These are phyloP conservation scores for Aegilops umbellulata DNA, from an alignment of 176 grass and related monocot genomes.

Conservation along the genomic window DNA sequence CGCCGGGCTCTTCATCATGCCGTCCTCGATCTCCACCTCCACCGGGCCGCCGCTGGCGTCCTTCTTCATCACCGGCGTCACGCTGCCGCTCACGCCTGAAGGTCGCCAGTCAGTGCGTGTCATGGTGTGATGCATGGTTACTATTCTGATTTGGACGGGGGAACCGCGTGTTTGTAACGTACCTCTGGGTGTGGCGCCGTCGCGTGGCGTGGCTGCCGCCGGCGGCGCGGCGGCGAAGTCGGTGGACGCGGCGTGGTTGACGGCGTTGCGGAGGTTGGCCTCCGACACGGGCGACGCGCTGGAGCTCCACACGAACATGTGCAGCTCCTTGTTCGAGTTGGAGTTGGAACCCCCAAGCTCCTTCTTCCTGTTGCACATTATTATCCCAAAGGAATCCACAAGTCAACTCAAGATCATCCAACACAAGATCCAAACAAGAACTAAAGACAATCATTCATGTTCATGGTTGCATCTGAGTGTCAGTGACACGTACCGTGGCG, in stretches of 20 bases:
- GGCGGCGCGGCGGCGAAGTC: slow-evolving; percentile 50
- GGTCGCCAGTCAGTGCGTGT: neutral
- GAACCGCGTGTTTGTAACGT: slow-evolving; percentile 21
- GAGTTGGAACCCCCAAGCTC: slow-evolving; percentile 62
- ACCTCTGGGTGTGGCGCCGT: slow-evolving; percentile 77
- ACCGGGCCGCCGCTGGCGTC: slow-evolving; percentile 32
- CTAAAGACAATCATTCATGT: neutral
- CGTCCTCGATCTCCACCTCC: slow-evolving; percentile 76
- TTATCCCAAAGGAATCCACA: neutral
- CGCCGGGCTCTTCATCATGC: slow-evolving; percentile 56
- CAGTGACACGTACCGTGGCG: slow-evolving; percentile 27
- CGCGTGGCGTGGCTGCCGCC: neutral
- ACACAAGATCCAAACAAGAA: neutral
- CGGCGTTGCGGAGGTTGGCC: slow-evolving; percentile 88
- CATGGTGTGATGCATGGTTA: neutral
- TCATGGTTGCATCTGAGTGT: neutral
- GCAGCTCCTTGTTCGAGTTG: slow-evolving; percentile 88
- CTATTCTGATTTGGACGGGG: neutral
- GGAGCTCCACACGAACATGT: slow-evolving; percentile 99
- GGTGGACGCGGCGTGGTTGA: slow-evolving; percentile 81
- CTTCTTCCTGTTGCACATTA: slow-evolving; percentile 51
- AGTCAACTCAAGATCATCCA: neutral
- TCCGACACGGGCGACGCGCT: slow-evolving; percentile 94
- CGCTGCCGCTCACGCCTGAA: slow-evolving; percentile 48
- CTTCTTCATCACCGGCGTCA: slow-evolving; percentile 59